These are phyloP conservation scores for Polychaeton citri DNA, from an alignment of 2,329 filamentous ascomycete genomes.

Conservation along the genomic window DNA sequence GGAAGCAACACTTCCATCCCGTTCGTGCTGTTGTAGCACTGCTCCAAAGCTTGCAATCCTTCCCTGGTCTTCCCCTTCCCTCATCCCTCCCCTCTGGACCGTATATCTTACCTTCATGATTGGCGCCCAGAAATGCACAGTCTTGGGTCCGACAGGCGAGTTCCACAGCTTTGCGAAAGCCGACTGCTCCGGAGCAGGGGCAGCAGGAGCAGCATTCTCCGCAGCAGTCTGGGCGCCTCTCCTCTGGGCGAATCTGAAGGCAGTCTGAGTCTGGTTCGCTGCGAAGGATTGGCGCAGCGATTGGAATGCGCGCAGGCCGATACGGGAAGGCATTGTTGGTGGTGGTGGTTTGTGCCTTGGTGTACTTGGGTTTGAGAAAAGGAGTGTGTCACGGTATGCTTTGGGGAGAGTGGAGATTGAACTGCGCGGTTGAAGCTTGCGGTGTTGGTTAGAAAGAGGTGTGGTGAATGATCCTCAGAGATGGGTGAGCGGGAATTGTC, in stretches of 20 bases:
- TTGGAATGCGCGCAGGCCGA: constrained; percentile 44
- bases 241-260: constrained; percentile 39
- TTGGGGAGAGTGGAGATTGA: too few relatives aligned
- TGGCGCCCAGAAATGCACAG: constrained; percentile 97
- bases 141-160: constrained; percentile 44
- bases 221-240: constrained; percentile 54
- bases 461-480: too few relatives aligned
- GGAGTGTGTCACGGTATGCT: too few relatives aligned
- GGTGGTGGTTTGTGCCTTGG: too few relatives aligned
- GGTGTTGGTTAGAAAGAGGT: too few relatives aligned
- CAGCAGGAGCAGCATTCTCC: constrained; percentile 20
- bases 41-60: not conserved
- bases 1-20: not conserved
- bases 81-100: not conserved
- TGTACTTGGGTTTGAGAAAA: too few relatives aligned
- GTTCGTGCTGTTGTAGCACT: too few relatives aligned
- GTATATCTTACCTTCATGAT: constrained; percentile 62
- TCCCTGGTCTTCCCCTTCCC: not conserved
- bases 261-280: constrained; percentile 28
- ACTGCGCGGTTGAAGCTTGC: too few relatives aligned
- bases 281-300: constrained; percentile 24
- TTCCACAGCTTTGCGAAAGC: constrained; percentile 57
- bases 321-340: constrained; percentile 44
- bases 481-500: too few relatives aligned
- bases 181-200: constrained; percentile 22